Evolutionary conservation across 164 flowering plant species (phyloP), one percentile per base, ranked within the genome.

Genomic region (Malania oleifera): DNA sequence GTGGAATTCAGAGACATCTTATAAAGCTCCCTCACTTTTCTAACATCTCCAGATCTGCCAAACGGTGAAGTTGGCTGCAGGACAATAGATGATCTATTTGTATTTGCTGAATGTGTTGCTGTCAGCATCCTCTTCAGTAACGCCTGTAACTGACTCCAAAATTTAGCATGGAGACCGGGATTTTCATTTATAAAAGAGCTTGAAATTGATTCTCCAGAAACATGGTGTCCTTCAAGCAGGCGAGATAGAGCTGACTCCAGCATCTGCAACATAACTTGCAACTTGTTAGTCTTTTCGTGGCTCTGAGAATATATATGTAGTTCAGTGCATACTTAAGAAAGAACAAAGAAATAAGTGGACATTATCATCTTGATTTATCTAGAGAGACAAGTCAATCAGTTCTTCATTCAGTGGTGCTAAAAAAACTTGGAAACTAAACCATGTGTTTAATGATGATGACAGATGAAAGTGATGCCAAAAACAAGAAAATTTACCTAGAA

Each of bases 1-100:
- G 74, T 35, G 20, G 82, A 73, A 71, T 79, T 85, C 68, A 90
- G 75, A 19, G 99, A 78, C 75, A 83, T 75, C 66, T 80, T 83
- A 65, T 93, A 93, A 9, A 93, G 85, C 70, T 85, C 82, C 67
- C 66, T 76, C n/a, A 90, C 79, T 68, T 88, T 93, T 48, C 27
- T 76, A 26, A 68, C 71, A 52, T 86, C 99, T 56, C 66, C 82
- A 46, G 71, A 58, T 56, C 63, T 80, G 56, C 43, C 71, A 9
- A 72, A 58, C 18, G 67, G 15, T 7, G 68, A 15, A 52, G 54
- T 29, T 65, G 79, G 39, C 52, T 65, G 79, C 12, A 66, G 15
- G 27, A 31, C 24, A 31, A 50, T 24, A 59, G 75, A 52, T 17
- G 76, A 46, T 63, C 68, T 92, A 62, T 60, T 77, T 26, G 76